Percentiles rank a stretch among this genome's conserved stretches.
Evolutionary conservation across 2,329 filamentous ascomycete genomes (phyloP).

Genomic region (Hymenoscyphus repandus): DNA sequence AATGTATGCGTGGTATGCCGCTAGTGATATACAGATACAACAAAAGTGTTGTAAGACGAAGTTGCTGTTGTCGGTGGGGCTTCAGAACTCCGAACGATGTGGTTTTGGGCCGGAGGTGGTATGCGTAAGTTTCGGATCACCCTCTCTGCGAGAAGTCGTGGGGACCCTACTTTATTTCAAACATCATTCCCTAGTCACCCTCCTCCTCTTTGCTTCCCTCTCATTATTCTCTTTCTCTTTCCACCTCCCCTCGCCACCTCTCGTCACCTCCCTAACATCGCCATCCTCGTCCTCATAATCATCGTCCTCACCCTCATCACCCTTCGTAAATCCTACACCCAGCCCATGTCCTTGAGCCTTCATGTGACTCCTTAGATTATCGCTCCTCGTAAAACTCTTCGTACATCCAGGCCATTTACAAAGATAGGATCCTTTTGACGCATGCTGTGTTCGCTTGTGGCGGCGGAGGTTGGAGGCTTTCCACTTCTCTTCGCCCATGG

Average conservation of each 20-base stretch:
- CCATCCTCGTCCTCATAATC: background rate
- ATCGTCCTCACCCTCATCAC: background rate
- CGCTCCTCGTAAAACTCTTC: constrained; percentile 21
- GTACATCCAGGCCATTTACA: constrained; percentile 20
- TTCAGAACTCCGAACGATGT: too few species aligned
- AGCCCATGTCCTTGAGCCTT: constrained; percentile 19
- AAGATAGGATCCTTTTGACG: constrained; percentile 8
- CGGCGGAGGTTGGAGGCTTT: constrained; percentile 24
- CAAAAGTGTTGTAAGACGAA: too few species aligned
- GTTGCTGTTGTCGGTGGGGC: too few species aligned
- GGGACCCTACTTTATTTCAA: too few species aligned
- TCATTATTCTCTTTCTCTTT: background rate
- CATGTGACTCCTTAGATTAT: constrained; percentile 24
- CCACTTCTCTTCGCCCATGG: constrained; percentile 24
- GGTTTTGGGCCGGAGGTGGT: too few species aligned
- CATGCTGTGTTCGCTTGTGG: constrained; percentile 24
- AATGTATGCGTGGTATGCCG: too few species aligned
- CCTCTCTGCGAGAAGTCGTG: too few species aligned
- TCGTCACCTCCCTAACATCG: background rate
- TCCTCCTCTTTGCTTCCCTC: constrained; percentile 8
- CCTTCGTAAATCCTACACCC: background rate
- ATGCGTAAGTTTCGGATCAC: too few species aligned
- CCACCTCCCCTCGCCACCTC: background rate
- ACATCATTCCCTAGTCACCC: background rate
- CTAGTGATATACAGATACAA: too few species aligned